These are phyloP conservation scores for Apiospora saccharicola DNA, from an alignment of 2,329 filamentous ascomycete species.

Conservation along the genomic window DNA sequence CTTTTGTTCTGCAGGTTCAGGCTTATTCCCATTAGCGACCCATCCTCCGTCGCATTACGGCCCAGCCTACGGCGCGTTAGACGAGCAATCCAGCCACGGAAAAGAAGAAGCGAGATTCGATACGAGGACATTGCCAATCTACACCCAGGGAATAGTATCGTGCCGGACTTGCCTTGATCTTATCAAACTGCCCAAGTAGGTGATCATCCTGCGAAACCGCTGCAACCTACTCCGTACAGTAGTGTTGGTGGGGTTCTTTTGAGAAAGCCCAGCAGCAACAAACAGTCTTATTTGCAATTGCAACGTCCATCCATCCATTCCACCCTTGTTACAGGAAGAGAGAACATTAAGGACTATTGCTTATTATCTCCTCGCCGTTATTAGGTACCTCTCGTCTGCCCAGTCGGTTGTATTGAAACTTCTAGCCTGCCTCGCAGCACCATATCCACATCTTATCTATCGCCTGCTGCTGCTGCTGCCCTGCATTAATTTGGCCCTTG, in stretches of 20 bases:
- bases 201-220: background rate
- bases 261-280: background rate
- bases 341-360: background rate
- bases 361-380: background rate
- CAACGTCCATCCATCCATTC: background rate
- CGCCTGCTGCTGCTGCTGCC: background rate
- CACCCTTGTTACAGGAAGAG: background rate
- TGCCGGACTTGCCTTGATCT: background rate
- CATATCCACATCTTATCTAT: slow-evolving; percentile 6
- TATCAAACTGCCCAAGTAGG: background rate
- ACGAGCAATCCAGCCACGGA: background rate
- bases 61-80: slow-evolving; percentile 11
- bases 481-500: background rate
- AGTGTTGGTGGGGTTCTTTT: slow-evolving; percentile 6
- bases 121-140: background rate
- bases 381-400: background rate
- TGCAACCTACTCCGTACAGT: background rate
- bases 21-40: background rate
- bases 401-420: slow-evolving; percentile 5
- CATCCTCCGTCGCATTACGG: background rate
- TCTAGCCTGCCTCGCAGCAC: background rate
- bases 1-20: slow-evolving; percentile 2
- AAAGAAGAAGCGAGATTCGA: background rate
- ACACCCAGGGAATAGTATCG: background rate
- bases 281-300: background rate